These are phyloP conservation scores for Tephrocybe sp. DNA, from an alignment of 768 basidiomycete species.

Conservation along the genomic window DNA sequence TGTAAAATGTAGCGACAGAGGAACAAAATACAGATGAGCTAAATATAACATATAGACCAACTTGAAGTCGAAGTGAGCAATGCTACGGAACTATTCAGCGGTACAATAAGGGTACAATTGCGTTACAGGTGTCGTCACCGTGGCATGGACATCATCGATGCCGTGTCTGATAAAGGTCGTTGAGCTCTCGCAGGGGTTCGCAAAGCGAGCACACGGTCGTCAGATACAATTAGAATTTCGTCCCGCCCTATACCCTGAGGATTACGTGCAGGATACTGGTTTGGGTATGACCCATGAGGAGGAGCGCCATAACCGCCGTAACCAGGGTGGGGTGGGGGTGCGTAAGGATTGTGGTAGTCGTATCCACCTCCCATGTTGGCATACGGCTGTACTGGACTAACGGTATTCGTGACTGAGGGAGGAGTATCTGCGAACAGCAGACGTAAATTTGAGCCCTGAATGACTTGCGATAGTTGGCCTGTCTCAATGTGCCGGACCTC, in stretches of 20 bases:
- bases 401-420: constrained; percentile 71
- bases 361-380: constrained; percentile 17
- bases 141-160: constrained; percentile 41
- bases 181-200: constrained; percentile 45
- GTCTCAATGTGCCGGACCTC: constrained; percentile 96
- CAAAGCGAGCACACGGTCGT: constrained; percentile 78
- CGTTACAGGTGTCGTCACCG: constrained; percentile 26
- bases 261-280: constrained; percentile 38
- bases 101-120: neutral
- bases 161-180: constrained; percentile 39
- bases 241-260: constrained; percentile 59
- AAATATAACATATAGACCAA: constrained; percentile 6
- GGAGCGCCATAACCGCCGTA: constrained; percentile 33
- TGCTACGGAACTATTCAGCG: constrained; percentile 13
- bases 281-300: constrained; percentile 28
- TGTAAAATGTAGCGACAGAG: too few relatives aligned
- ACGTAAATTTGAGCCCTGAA: constrained; percentile 87
- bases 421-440: constrained; percentile 93
- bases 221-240: constrained; percentile 88
- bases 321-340: constrained; percentile 18
- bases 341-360: constrained; percentile 32
- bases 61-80: constrained; percentile 4
- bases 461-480: constrained; percentile 89
- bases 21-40: constrained; percentile 10
- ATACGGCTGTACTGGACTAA: constrained; percentile 34